Conservation (phyloP, 257 asterid genomes). For the Solanum paucissectum region DNA sequence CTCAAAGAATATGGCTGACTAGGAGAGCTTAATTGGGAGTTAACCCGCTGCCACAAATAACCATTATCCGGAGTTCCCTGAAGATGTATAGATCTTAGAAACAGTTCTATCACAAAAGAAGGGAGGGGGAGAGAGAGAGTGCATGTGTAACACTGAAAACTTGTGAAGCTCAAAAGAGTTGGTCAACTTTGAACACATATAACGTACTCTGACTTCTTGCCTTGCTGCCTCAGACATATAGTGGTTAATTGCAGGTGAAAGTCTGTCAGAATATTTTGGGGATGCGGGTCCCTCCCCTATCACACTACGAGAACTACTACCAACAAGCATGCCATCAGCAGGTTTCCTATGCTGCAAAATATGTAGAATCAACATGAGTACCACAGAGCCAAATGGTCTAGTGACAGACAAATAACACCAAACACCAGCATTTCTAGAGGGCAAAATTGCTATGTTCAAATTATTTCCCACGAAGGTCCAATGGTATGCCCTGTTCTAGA, state of each 20-base stretch:
- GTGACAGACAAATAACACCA: not conserved
- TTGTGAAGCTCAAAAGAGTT: not conserved
- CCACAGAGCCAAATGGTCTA: not conserved
- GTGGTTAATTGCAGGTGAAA: slow-evolving; percentile 93
- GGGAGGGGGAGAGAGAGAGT: not conserved
- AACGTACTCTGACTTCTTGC: slow-evolving; percentile 92
- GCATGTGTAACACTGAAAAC: not conserved
- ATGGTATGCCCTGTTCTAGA: not conserved
- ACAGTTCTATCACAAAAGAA: not conserved
- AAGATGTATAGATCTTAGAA: slow-evolving; percentile 47
- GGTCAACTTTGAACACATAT: not conserved
- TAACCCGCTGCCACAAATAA: slow-evolving; percentile 93
- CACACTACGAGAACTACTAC: slow-evolving; percentile 81
- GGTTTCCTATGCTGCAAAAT: slow-evolving; percentile 79
- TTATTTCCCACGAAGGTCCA: not conserved
- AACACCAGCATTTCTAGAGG: not conserved
- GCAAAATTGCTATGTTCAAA: not conserved
- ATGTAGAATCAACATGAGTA: not conserved
- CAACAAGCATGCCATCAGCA: slow-evolving; percentile 82
- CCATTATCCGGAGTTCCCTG: slow-evolving; percentile 99
- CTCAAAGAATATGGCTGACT: slow-evolving; percentile 97
- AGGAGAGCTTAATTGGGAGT: slow-evolving; percentile 94
- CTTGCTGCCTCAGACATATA: slow-evolving; percentile 94
- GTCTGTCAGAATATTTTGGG: slow-evolving; percentile 88
- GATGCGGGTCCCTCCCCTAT: slow-evolving; percentile 74